A percentile compares a stretch with the other conserved stretches of the same genome.
phyloP scores from a whole-genome alignment of 139 green algal species.

The Marvania coccoides region DNA sequence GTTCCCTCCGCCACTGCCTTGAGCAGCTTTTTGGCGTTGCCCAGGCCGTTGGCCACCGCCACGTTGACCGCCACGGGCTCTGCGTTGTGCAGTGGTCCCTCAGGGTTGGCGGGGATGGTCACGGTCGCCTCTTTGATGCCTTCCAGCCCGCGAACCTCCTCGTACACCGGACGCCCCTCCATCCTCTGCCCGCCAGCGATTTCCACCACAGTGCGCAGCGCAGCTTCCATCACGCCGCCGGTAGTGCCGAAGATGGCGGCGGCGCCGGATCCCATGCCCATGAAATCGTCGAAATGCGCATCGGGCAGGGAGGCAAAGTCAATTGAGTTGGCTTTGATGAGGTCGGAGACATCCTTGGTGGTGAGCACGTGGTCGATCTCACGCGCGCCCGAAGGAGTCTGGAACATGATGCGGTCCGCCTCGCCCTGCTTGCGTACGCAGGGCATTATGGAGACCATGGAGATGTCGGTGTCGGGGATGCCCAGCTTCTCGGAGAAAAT shows the following conservation, averaged over 20 bases:
- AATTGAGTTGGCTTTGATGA: conserved; percentile 45
- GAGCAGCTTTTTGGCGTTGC: conserved; percentile 68
- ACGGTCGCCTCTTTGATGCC: conserved; percentile 50
- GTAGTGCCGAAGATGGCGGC: conserved; percentile 58
- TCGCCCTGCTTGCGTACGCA: conserved; percentile 61
- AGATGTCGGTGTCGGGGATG: conserved; percentile 23
- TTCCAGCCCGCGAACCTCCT: conserved; percentile 52
- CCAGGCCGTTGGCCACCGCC: conserved; percentile 60
- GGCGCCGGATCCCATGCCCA: conserved; percentile 42
- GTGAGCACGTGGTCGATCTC: conserved; percentile 19
- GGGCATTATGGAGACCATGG: conserved; percentile 52
- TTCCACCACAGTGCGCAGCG: conserved; percentile 59
- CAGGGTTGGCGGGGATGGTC: conserved; percentile 23
- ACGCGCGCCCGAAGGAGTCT: conserved; percentile 1
- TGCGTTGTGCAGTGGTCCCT: conserved; percentile 22
- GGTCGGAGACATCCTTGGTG: background rate
- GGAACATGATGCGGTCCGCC: conserved; percentile 47
- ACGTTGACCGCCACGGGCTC: conserved; percentile 36
- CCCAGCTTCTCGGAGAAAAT: conserved; percentile 37
- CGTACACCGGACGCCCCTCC: conserved; percentile 13
- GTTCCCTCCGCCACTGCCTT: conserved; percentile 20
- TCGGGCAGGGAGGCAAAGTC: conserved; percentile 40
- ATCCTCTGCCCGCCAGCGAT: conserved; percentile 27
- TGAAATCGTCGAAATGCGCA: conserved; percentile 38
- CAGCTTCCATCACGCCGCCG: conserved; percentile 67